Conservation (phyloP, 495 filamentous ascomycete genomes). For the Paragyromitra xinjiangensis region DNA sequence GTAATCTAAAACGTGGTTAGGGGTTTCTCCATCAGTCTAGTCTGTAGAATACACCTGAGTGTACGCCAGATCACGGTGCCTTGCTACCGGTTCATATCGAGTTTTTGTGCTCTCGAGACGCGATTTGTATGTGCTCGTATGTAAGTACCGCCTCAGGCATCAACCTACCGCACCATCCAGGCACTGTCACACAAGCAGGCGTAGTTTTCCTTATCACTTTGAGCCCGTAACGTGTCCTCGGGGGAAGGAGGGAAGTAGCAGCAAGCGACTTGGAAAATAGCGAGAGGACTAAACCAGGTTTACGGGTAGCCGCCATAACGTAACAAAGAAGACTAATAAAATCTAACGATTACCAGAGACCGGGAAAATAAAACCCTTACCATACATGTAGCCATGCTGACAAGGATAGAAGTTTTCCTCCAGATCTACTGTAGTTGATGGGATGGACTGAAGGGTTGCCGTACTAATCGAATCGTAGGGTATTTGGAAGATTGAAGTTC, state of each 20-base stretch:
- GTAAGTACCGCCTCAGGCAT: neutral
- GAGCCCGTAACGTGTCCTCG: conserved; percentile 47
- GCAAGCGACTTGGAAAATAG: neutral
- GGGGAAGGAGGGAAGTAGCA: neutral
- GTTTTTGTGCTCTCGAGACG: conserved; percentile 3
- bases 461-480: too few relatives aligned
- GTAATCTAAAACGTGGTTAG: conserved; percentile 24
- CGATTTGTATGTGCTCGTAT: neutral
- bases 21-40: conserved; percentile 1
- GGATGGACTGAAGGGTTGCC: too few relatives aligned
- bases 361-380: neutral
- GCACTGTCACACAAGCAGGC: conserved; percentile 25
- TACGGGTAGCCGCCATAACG: conserved; percentile 43
- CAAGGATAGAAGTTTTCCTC: neutral
- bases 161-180: neutral
- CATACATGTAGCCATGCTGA: neutral
- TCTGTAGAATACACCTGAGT: neutral
- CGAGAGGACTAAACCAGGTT: conserved; percentile 33
- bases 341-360: conserved; percentile 19
- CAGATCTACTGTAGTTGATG: neutral
- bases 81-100: conserved; percentile 2
- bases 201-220: conserved; percentile 28
- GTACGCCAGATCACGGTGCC: neutral
- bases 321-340: conserved; percentile 35
- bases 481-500: too few relatives aligned